Base-by-base conservation (phyloP, 2,329 filamentous ascomycete species). In the Amphichorda felina region DNA sequence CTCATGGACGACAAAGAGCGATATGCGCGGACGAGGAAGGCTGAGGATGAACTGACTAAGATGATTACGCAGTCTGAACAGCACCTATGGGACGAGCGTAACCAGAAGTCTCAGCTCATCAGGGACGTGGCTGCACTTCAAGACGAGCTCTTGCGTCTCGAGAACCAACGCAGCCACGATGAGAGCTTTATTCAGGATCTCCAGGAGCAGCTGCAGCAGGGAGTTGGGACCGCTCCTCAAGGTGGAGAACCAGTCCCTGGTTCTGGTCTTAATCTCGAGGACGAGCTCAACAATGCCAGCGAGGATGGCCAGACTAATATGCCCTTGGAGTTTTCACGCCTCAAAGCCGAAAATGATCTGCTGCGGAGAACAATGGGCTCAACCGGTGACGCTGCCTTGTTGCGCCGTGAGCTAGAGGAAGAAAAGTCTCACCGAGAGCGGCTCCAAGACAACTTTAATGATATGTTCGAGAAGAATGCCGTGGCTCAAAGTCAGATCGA, bases 331-430 rank as follows among this genome's bases (percentile, higher is more conserved):
- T 50, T 75, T 16, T 71, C 71, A 21, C 66, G 75, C 24, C 57
- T 80, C 33, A 73, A 70, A 48, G 70, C 75, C 5, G 76, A 80
- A 51, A 78, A 76, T 44, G 64, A 68, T 25, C 51, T 79, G 7
- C 56, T 79, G 10, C 68, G 68, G 40, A 70, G 63, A 41, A 72
- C 64, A 34, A 59, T 72, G 35, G 65, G 64, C 8, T 67, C 66
- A 7, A 64, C 65, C 7, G 67, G 69, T 2, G 71, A 75, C 43
- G 70, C 66, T 38, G 65, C 67, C 30, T 57, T 64, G 30, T 56
- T 79, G 31, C 64, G 71, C 21, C 60, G 61, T 36, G 71, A 79
- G 41, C 57, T 77, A 21, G 73, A 79, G 33, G 63, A 70, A 38
- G 56, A 68, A 38, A 67, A 63, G 37, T 59, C 63, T 35, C 64